Base-by-base conservation (phyloP, 805 yeast species). In the Komagataella kurtzmanii region DNA sequence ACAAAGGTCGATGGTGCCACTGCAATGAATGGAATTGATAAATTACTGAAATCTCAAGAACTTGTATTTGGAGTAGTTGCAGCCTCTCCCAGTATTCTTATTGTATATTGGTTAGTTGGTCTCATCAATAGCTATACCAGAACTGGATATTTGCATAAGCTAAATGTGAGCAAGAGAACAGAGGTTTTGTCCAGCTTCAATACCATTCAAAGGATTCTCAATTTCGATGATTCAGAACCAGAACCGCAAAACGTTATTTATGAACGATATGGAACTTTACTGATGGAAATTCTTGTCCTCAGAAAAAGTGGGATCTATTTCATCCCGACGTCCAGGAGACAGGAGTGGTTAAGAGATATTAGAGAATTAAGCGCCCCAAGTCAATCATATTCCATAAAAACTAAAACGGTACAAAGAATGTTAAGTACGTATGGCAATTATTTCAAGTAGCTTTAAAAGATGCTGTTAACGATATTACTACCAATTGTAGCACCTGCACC, bases 401-500 rank as follows among this genome's bases (percentile, higher is more conserved):
- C 75, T 44, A 66, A 68, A 46, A 73, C 81, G 0, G 65, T 85
- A 6, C 68, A 69, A 43, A 75, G 88, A 59, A 72, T 85, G 6
- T 80, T 86, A 75, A 79, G 80, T 58, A 75, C 74, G 54, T 85
- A 84, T 61, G 75, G 77, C 3, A 40, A 21, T 7, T 61, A 58
- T 48, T 46, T 62, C 1, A 10, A 30, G 6, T 44, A 44, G 23
- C 12, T 47, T 63, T 67, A 81, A 58, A 84, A 81, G 54, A 87
- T 83, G 46, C 86, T 75, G 60, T 85, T 80, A 45, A 90, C 87
- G 50, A 91, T 59, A 60, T 85, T 88, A 47, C 87, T 76, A 61
- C 98, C 98, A 51, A 90, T 73, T 1, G 96, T 83, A 45, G 97
- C 96, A 72, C 98, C 98, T 7, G 96, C 97, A 67, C 97, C 97